Base-by-base conservation (phyloP, 2,329 filamentous ascomycete genomes). In the Xylaria sp. region DNA sequence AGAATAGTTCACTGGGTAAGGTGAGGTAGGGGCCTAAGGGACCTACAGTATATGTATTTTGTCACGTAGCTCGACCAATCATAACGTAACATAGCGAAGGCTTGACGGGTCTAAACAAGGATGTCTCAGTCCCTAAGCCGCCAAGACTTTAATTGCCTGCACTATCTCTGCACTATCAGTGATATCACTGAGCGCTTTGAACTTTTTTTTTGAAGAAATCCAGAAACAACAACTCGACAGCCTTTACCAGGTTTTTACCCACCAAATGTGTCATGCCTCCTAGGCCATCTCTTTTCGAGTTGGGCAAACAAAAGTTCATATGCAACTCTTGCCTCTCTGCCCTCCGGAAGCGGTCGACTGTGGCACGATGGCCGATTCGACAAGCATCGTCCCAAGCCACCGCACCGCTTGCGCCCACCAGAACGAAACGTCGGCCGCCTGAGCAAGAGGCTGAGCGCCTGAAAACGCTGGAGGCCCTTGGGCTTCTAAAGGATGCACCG, bases 251-350 rank as follows among this genome's bases (percentile, higher is more conserved):
- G 39, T 46, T 62, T 41, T 37, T 23, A 37, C 23, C 55, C 39
- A 54, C 44, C 58, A 54, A 61, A n/a, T 4, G 54, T 70, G 71
- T 46, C 70, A 79, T 79, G 77, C 75, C 75, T 72, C 72, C 76
- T 25, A 72, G 71, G 52, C 63, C 70, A 8, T 34, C 71, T 13
- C 55, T 76, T 62, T 66, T 78, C 52, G 77, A 79, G 39, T 66
- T 69, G 25, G 62, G 70, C 32, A 62, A 72, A 52, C 73, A 74
- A n/a, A 75, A 72, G 23, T 79, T 78, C 32, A 71, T 80, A 32
- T 80, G 78, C 54, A 76, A 74, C 51, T 78, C 78, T 25, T 80
- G 78, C 44, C 72, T 75, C 3, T 73, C 73, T 4, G 68, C 65
- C 50, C 69, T 78, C 44, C 75, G 70, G 15, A 76, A 74, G 55